Evolutionary conservation across 805 yeast species (phyloP), one percentile per base, ranked within the genome.

Genomic region (Sugiyamaella qingdaonensis): DNA sequence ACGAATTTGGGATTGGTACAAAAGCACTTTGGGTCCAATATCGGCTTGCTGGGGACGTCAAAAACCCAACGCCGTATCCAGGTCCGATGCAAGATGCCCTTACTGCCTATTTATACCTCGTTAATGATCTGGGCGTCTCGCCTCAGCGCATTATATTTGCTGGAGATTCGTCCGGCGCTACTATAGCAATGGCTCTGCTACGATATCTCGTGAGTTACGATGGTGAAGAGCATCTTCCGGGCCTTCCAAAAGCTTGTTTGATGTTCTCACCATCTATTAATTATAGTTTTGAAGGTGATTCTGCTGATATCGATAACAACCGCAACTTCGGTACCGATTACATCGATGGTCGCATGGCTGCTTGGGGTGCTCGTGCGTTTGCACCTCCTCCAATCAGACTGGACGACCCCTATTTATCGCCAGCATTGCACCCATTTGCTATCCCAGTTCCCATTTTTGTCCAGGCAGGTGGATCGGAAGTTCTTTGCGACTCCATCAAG

Each of bases 341-440:
- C 10, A 19, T 44, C 31, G 47, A 44, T n/a, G 47, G 47, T 24
- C 31, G 18, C 13, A 44, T 44, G 47, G 47, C 47, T 4, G 47
- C 47, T n/a, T 44, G 47, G 47, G 47, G 47, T 24, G 47, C 47
- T 11, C 31, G 47, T 5, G 47, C 47, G 7, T 19, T 44, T 44
- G 47, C 47, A 7, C 47, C 47, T 5, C 47, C 47, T 19, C 47
- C 47, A 18, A 21, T 44, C n/a, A 19, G 35, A 5, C 11, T 44
- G 18, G 35, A 29, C 18, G 34, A 24, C 24, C 47, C 47, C 4
- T 44, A 44, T 44, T 16, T 44, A 11, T 44, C 47, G 24, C 47
- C 47, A 29, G 47, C 47, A 21, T n/a, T 19, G 16, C 35, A 24
- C 35, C 47, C 47, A 24, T 21, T 44, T 27, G 32, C 47, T 21